phyloP scores from a whole-genome alignment of 345 rosid genomes.

The Populus deltoides region DNA sequence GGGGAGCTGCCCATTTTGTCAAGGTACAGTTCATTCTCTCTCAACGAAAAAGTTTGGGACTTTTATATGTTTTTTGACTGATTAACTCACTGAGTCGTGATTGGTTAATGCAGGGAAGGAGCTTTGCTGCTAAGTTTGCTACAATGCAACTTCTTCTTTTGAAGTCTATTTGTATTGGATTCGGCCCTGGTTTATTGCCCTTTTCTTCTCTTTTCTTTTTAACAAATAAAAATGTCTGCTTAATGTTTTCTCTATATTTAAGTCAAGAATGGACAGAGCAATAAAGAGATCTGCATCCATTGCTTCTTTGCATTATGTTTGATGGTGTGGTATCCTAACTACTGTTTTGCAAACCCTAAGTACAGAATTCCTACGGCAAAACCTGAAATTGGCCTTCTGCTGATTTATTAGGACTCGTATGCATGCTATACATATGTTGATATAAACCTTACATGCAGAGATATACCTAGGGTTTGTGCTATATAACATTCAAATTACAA shows the following conservation, averaged over 20 bases:
- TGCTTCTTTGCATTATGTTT: neutral
- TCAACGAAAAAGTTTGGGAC: neutral
- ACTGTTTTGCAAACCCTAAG: neutral
- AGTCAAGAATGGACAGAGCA: neutral
- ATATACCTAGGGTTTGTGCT: neutral
- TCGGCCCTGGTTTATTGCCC: neutral
- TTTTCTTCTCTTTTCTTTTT: neutral
- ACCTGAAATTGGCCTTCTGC: neutral
- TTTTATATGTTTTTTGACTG: neutral
- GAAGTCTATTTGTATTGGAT: neutral
- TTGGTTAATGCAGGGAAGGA: slow-evolving; percentile 33
- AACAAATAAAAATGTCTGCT: neutral
- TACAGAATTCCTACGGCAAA: neutral
- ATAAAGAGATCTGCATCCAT: neutral
- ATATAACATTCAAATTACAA: neutral
- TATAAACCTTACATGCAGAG: neutral
- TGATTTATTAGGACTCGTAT: neutral
- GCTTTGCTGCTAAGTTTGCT: slow-evolving; percentile 41
- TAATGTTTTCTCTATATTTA: neutral
- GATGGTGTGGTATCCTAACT: neutral
- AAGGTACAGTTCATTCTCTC: slow-evolving; percentile 21
- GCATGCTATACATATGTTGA: neutral
- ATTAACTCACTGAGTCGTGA: neutral
- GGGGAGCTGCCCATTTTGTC: neutral
- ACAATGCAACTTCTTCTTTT: slow-evolving; percentile 36